Conservation (phyloP, 805 yeast species). For the Nakazawaea pomicola region DNA sequence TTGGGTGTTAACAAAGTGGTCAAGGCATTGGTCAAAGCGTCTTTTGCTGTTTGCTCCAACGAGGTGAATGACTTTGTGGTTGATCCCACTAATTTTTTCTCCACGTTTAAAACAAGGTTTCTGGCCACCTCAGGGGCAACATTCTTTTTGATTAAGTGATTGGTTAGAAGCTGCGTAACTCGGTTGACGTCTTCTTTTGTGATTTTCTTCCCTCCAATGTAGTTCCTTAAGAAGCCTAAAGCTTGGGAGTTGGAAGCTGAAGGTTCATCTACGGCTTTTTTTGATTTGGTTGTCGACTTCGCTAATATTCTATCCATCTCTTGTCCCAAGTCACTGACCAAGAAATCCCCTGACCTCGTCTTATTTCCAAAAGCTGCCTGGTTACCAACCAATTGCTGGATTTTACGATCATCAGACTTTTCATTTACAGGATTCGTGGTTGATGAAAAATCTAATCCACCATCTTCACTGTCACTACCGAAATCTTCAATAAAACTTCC, state of each 20-base stretch:
- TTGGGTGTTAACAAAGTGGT: constrained; percentile 85
- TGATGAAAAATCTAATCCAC: constrained; percentile 52
- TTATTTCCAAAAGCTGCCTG: constrained; percentile 35
- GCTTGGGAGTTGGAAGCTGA: constrained; percentile 30
- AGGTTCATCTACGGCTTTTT: neutral
- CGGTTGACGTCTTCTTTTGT: constrained; percentile 59
- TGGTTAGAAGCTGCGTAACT: constrained; percentile 60
- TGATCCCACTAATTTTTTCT: constrained; percentile 63
- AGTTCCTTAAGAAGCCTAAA: constrained; percentile 53
- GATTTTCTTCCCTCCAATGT: constrained; percentile 67
- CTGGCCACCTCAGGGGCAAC: constrained; percentile 89
- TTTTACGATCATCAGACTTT: constrained; percentile 16
- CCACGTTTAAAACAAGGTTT: constrained; percentile 64
- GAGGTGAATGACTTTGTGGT: constrained; percentile 72
- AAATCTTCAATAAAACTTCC: constrained; percentile 47
- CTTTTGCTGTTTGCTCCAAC: constrained; percentile 63
- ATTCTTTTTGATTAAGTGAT: constrained; percentile 78
- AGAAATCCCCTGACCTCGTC: constrained; percentile 51
- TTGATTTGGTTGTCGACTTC: constrained; percentile 13
- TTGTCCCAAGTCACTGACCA: constrained; percentile 57
- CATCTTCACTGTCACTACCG: constrained; percentile 28
- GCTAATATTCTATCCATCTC: constrained; percentile 40
- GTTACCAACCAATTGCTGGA: constrained; percentile 32
- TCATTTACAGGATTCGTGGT: constrained; percentile 17
- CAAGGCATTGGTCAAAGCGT: constrained; percentile 55